Base-by-base conservation (phyloP, 2,329 filamentous ascomycete genomes). In the Alternaria gaisen region DNA sequence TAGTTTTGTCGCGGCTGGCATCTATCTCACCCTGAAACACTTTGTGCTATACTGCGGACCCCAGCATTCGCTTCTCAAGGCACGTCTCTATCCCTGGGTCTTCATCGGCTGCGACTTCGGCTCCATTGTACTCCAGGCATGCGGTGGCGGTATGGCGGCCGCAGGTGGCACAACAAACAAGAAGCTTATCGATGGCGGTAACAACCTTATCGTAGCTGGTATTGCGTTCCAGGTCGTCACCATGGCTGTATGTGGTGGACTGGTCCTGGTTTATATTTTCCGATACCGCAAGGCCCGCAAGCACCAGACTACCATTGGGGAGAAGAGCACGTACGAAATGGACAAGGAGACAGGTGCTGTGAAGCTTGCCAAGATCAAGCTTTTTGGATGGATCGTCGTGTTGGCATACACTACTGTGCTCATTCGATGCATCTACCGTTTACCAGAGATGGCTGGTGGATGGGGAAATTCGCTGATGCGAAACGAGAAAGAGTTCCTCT, bases 41-140 rank as follows among this genome's bases (percentile, higher is more conserved):
- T 73, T 83, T 8, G 78, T 83, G 38, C 61, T 82, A 7, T 79
- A 80, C 66, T 80, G 81, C 38, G 82, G 81, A 1, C 70, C 77
- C 0, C 72, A 80, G 40, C 75, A 77, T 61, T 83, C 80, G 0
- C 68, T 79, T 1, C 66, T 84, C 28, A 74, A 73, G 48, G 63
- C 73, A 9, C 69, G 68, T 26, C 67, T 82, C 11, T 87, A 87
- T 68, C 86, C 86, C 7, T 83, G 83, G 77, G 80, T 87, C 58
- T 88, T 88, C 74, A 83, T 88, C 66, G 75, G 78, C 38, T 87
- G 84, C 68, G 87, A 88, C 61, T 69, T 88, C 36, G 69, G 85
- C 44, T 85, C 83, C 18, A 81, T 89, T 34, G 65, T 86, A 11
- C 72, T 88, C 14, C 86, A 88, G 70, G 85, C 84, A 8, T 79